These are phyloP conservation scores for Candida nemodendra DNA, from an alignment of 805 yeast species.

Conservation along the genomic window DNA sequence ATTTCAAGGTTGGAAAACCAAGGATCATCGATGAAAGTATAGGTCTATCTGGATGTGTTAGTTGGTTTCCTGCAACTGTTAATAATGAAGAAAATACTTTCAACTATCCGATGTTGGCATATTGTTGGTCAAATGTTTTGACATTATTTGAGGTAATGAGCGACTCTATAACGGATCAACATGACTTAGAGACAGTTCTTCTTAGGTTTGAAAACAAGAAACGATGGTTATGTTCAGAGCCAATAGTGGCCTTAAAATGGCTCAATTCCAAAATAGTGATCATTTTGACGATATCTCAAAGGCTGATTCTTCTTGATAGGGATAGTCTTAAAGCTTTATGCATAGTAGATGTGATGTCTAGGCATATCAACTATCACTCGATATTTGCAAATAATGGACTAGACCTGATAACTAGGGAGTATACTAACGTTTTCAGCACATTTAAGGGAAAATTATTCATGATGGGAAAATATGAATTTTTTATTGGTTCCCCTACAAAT, in stretches of 20 bases:
- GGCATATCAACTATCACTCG: constrained; percentile 33
- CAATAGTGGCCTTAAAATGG: constrained; percentile 61
- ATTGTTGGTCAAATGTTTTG: constrained; percentile 63
- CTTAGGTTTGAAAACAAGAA: constrained; percentile 40
- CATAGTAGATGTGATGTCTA: constrained; percentile 38
- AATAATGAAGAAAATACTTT: constrained; percentile 24
- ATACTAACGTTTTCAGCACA: constrained; percentile 34
- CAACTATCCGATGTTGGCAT: constrained; percentile 53
- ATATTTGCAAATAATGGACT: constrained; percentile 12
- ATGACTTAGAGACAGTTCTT: constrained; percentile 22
- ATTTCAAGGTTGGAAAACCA: constrained; percentile 52
- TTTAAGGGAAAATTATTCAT: constrained; percentile 49
- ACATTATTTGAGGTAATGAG: constrained; percentile 51
- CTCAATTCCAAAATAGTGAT: constrained; percentile 39
- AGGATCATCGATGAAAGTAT: constrained; percentile 31
- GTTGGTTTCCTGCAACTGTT: constrained; percentile 62
- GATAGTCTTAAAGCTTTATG: constrained; percentile 36
- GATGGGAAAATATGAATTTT: constrained; percentile 51
- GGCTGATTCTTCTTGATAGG: constrained; percentile 42
- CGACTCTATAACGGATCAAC: constrained; percentile 28
- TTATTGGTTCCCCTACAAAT: constrained; percentile 56
- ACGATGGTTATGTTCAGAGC: constrained; percentile 45
- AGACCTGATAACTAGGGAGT: constrained; percentile 17
- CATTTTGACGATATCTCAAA: constrained; percentile 45
- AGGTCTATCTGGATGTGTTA: constrained; percentile 44